Conservation (phyloP, 139 green algal genomes). For the Picochlorum sp. region DNA sequence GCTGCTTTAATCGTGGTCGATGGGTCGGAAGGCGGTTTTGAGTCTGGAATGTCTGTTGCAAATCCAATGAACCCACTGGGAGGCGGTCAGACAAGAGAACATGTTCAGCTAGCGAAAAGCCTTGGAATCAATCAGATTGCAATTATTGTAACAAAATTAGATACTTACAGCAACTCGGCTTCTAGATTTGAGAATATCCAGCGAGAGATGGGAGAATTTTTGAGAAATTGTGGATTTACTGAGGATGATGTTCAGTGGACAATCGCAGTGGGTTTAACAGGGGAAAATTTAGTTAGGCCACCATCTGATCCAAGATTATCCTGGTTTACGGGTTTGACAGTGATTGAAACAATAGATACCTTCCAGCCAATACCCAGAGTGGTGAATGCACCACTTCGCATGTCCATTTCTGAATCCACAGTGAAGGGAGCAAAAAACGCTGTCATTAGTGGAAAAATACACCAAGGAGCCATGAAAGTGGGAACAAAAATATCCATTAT, state of each 20-base stretch:
- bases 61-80: conserved; percentile 5
- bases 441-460: conserved; percentile 72
- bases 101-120: conserved; percentile 80
- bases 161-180: conserved; percentile 58
- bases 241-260: conserved; percentile 63
- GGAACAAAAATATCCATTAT: conserved; percentile 59
- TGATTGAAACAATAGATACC: conserved; percentile 67
- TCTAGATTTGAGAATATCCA: conserved; percentile 69
- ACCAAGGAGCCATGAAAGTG: conserved; percentile 45
- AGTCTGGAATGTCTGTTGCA: conserved; percentile 74
- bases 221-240: conserved; percentile 67
- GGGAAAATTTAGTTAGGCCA: conserved; percentile 67
- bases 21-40: conserved; percentile 80
- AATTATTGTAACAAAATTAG: conserved; percentile 84
- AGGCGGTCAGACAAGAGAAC: conserved; percentile 86
- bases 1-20: conserved; percentile 92
- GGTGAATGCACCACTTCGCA: conserved; percentile 43
- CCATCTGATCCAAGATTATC: conserved; percentile 28
- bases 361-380: conserved; percentile 35
- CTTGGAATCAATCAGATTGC: conserved; percentile 77
- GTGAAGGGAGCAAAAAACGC: conserved; percentile 21
- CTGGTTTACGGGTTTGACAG: conserved; percentile 42
- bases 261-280: conserved; percentile 56
- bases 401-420: conserved; percentile 57
- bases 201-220: conserved; percentile 61